Conservation (phyloP, 2,329 filamentous ascomycete genomes). For the Dactylellina haptotyla region DNA sequence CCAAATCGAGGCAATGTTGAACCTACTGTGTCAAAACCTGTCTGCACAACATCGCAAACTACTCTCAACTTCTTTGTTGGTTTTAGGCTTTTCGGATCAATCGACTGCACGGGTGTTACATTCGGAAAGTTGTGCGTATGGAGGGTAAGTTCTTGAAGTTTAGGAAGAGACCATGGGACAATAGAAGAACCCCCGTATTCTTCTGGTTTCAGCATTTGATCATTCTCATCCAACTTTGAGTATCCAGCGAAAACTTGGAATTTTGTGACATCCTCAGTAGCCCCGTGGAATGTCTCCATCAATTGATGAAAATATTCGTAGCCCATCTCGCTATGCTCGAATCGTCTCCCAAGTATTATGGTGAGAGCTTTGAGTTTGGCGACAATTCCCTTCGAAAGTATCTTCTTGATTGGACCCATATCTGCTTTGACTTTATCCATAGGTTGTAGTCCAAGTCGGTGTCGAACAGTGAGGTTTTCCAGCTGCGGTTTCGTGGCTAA, state of each 20-base stretch:
- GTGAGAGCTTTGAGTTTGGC: conserved; percentile 17
- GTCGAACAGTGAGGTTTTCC: conserved; percentile 23
- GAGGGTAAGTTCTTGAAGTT: conserved; percentile 15
- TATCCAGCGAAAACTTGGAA: conserved; percentile 39
- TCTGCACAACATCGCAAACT: conserved; percentile 25
- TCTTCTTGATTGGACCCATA: conserved; percentile 3
- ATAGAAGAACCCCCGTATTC: not conserved
- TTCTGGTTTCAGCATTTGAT: not conserved
- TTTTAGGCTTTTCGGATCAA: not conserved
- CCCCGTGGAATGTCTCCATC: conserved; percentile 20
- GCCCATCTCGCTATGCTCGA: conserved; percentile 34
- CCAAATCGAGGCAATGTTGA: not conserved
- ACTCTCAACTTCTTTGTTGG: conserved; percentile 10
- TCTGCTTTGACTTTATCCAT: conserved; percentile 4
- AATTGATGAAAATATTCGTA: conserved; percentile 36
- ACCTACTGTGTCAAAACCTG: conserved; percentile 4
- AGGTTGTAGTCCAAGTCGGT: conserved; percentile 16
- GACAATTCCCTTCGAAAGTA: conserved; percentile 17
- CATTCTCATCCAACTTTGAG: conserved; percentile 39
- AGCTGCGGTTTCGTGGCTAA: conserved; percentile 31
- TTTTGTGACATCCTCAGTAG: conserved; percentile 14
- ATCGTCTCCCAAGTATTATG: conserved; percentile 26
- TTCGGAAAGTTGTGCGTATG: conserved; percentile 27
- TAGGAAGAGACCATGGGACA: conserved; percentile 25
- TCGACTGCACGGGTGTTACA: not conserved